A percentile compares a stretch with the other conserved stretches of the same genome.
These are phyloP conservation scores for Cymbopogon citratus DNA, from an alignment of 176 grass and related monocot species.

Conservation along the genomic window DNA sequence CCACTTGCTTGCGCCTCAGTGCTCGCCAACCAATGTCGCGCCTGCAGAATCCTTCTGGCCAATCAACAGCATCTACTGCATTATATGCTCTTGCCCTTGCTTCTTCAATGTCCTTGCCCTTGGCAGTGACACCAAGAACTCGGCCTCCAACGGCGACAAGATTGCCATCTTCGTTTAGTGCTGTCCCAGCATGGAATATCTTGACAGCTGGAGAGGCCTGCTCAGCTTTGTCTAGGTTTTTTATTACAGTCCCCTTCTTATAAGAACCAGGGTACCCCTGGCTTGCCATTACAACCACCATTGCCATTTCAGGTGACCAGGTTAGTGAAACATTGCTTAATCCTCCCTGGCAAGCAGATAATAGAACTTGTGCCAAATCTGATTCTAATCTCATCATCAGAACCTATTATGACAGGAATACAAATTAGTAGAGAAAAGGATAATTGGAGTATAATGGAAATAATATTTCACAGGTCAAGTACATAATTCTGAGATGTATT, in stretches of 20 bases:
- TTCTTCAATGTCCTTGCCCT: slow-evolving; percentile 70
- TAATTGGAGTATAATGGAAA: not conserved
- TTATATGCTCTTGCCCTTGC: slow-evolving; percentile 52
- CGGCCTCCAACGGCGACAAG: slow-evolving; percentile 56
- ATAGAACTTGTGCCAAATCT: slow-evolving; percentile 56
- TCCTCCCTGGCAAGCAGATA: slow-evolving; percentile 68
- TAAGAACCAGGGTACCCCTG: slow-evolving; percentile 74
- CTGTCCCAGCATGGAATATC: slow-evolving; percentile 80
- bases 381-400: slow-evolving; percentile 83
- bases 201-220: slow-evolving; percentile 54
- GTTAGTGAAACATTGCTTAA: slow-evolving; percentile 48
- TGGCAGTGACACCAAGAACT: slow-evolving; percentile 67
- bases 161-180: slow-evolving; percentile 49
- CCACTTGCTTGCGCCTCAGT: slow-evolving; percentile 28
- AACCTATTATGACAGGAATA: slow-evolving; percentile 32
- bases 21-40: slow-evolving; percentile 83
- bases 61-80: slow-evolving; percentile 55
- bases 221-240: slow-evolving; percentile 66
- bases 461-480: not conserved
- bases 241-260: slow-evolving; percentile 70
- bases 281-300: slow-evolving; percentile 85
- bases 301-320: slow-evolving; percentile 62
- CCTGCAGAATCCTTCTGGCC: slow-evolving; percentile 80
- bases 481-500: not conserved
- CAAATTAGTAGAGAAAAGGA: not conserved